Conservation (phyloP, 768 basidiomycete species). For the Boletus sp. region DNA sequence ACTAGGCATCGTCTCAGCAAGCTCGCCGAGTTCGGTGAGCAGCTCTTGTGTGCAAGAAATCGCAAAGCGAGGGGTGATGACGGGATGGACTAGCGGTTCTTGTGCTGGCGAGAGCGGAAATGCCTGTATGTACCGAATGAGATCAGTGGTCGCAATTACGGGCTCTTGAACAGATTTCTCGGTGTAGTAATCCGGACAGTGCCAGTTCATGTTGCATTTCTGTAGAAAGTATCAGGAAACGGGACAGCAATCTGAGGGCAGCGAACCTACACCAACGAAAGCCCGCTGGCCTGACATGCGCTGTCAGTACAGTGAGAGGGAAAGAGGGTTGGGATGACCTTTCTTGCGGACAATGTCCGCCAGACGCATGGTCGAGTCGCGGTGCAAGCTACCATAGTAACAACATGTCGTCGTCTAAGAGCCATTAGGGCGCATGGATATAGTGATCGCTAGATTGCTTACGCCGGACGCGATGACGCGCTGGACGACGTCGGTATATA, state of each 20-base stretch:
- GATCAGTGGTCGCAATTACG: conserved; percentile 52
- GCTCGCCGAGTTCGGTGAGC: conserved; percentile 52
- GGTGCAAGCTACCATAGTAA: conserved; percentile 83
- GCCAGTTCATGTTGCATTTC: conserved; percentile 48
- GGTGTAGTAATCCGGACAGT: conserved; percentile 67
- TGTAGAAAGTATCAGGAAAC: conserved; percentile 11
- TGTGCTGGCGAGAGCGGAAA: conserved; percentile 38
- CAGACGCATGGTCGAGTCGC: conserved; percentile 75
- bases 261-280: conserved; percentile 69
- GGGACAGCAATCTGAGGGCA: neutral
- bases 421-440: conserved; percentile 3
- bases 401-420: conserved; percentile 87
- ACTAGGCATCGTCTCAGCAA: conserved; percentile 55
- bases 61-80: conserved; percentile 95
- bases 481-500: conserved; percentile 71
- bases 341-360: conserved; percentile 66
- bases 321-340: conserved; percentile 39
- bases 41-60: conserved; percentile 80
- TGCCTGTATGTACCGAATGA: conserved; percentile 68
- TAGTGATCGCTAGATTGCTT: conserved; percentile 27
- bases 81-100: conserved; percentile 75
- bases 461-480: conserved; percentile 75
- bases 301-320: conserved; percentile 5
- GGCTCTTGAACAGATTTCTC: conserved; percentile 62
- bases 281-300: conserved; percentile 66